Percentiles rank a stretch among this genome's conserved stretches.
Evolutionary conservation across 202 grass and related monocot species (phyloP).

Genomic region (Elaeis oleifera): DNA sequence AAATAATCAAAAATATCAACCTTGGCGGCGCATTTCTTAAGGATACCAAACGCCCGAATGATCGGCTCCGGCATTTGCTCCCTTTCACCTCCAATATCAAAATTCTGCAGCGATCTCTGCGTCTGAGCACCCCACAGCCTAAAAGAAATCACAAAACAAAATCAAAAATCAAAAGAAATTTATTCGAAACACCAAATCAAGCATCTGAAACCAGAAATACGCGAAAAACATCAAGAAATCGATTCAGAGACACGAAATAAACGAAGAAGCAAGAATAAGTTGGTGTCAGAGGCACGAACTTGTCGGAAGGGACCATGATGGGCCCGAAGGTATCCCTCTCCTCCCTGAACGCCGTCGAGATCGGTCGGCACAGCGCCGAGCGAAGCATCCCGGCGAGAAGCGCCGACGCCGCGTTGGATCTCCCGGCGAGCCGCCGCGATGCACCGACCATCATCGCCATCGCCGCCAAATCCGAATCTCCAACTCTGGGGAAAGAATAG

Average conservation of each 20-base stretch:
- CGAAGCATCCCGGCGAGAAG: slow-evolving; percentile 29
- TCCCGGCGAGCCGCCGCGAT: slow-evolving; percentile 35
- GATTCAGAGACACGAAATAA: background rate
- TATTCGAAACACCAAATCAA: background rate
- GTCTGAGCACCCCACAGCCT: slow-evolving; percentile 99
- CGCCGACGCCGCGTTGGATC: slow-evolving; percentile 23
- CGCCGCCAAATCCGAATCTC: no score
- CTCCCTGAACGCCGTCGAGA: slow-evolving; percentile 72
- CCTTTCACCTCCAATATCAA: slow-evolving; percentile 74
- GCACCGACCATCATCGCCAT: slow-evolving; percentile 28
- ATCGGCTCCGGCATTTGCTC: slow-evolving; percentile 92
- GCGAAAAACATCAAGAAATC: background rate
- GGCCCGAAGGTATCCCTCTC: slow-evolving; percentile 94
- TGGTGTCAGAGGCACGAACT: slow-evolving; percentile 26
- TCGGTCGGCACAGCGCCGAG: slow-evolving; percentile 42
- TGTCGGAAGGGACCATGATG: slow-evolving; percentile 71
- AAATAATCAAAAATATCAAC: slow-evolving; percentile 20
- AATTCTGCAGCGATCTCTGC: slow-evolving; percentile 94
- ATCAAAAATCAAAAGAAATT: background rate
- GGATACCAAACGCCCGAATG: slow-evolving; percentile 84
- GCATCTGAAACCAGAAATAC: background rate
- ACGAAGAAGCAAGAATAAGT: background rate
- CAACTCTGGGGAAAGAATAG: no score
- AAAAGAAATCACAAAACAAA: background rate
- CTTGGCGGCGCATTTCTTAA: slow-evolving; percentile 96